These are phyloP conservation scores for Exophiala viscosa DNA, from an alignment of 2,329 filamentous ascomycete genomes.

Conservation along the genomic window DNA sequence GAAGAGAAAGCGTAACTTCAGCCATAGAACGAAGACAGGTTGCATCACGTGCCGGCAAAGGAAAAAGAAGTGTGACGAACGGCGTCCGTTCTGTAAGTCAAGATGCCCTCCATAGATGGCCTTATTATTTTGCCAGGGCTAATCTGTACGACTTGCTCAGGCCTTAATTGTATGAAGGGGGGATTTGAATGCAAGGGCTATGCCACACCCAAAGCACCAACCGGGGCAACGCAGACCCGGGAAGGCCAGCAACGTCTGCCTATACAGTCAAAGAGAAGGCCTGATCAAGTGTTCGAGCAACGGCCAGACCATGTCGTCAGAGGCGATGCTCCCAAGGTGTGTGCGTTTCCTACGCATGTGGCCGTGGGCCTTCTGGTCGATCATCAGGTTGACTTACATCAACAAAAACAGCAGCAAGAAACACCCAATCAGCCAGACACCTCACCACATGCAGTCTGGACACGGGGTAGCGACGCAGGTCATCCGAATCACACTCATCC, in stretches of 20 bases:
- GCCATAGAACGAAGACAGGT: slow-evolving; percentile 91
- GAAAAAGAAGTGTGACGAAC: slow-evolving; percentile 98
- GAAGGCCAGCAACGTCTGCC: slow-evolving; percentile 64
- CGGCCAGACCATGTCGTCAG: slow-evolving; percentile 12
- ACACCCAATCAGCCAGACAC: no score
- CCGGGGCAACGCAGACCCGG: slow-evolving; percentile 70
- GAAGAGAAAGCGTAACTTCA: slow-evolving; percentile 62
- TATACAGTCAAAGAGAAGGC: slow-evolving; percentile 76
- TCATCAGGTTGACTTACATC: slow-evolving; percentile 45
- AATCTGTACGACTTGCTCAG: slow-evolving; percentile 42
- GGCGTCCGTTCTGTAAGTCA: slow-evolving; percentile 80
- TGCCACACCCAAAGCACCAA: slow-evolving; percentile 63
- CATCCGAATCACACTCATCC: no score
- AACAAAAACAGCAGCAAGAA: slow-evolving; percentile 14
- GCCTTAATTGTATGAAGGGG: slow-evolving; percentile 84
- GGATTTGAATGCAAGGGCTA: slow-evolving; percentile 92
- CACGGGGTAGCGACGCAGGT: no score
- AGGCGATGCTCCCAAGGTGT: slow-evolving; percentile 8
- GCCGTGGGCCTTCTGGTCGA: slow-evolving; percentile 18
- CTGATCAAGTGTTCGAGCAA: slow-evolving; percentile 34
- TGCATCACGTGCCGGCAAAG: slow-evolving; percentile 86
- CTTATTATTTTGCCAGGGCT: slow-evolving; percentile 6
- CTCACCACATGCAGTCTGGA: no score
- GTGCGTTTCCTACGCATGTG: slow-evolving; percentile 17
- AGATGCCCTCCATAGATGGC: slow-evolving; percentile 5